Evolutionary conservation across 768 basidiomycete genomes (phyloP), one percentile per base, ranked within the genome.

Genomic region (Termitomyces sp.): DNA sequence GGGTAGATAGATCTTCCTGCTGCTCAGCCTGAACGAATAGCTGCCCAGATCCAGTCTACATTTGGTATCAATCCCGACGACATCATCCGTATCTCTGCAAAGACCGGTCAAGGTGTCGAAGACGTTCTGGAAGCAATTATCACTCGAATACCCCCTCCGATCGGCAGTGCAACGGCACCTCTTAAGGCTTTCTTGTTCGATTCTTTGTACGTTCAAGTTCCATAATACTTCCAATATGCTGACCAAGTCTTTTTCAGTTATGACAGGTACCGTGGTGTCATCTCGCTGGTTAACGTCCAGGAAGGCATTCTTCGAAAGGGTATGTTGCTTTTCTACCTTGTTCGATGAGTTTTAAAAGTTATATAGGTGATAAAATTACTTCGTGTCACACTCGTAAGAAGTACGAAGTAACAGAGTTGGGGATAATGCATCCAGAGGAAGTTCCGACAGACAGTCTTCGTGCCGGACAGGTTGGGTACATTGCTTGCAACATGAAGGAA

Each of bases 401-500:
- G 63, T 98, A 97, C 69, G 92, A 97, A 59, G 82, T 98, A 17
- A 83, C 85, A 23, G 92, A 95, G 63, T 71, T 97, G 31, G 96
- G 95, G 14, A 82, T 96, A 54, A 85, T 96, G 81, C 78, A 95
- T 68, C 95, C 96, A 4, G 90, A 92, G 66, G 92, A 96, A 69
- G 76, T 86, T n/a, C 79, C 90, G 12, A 89, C 87, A 0, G 75
- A 74, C 11, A 79, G 77, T 54, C 73, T 94, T 45, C 79, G 80
- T 55, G 82, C 89, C 35, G 92, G 92, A 6, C 92, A 94, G 72
- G 92, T 94, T 17, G 91, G 92, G 16, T 95, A 85, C 65, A 81
- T 92, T 56, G 90, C 93, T 1, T 98, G 96, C 71, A 96, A 95
- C 67, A 98, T 99, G 96, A 99, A 98, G 70, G 90, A 97, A 63